Percentiles rank a stretch among this genome's conserved stretches.
Evolutionary conservation across 305 asterid species (phyloP).

Genomic region (Rubia peregrina): DNA sequence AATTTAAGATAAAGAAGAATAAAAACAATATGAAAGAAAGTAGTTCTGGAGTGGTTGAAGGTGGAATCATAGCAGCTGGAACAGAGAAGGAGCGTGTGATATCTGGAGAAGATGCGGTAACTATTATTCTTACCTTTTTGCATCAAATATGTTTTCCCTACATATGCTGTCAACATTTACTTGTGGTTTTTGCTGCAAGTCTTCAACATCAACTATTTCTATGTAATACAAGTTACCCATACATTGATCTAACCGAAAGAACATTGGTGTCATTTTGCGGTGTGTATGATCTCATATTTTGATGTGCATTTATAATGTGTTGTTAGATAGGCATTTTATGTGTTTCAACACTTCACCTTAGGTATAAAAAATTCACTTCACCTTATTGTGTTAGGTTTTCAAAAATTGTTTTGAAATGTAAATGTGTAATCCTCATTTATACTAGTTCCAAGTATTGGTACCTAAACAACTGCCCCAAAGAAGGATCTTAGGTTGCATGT

Average conservation of each 20-base stretch:
- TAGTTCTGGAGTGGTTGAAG: constrained; percentile 31
- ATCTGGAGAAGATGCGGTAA: constrained; percentile 57
- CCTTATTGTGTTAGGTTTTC: neutral
- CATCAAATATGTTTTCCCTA: neutral
- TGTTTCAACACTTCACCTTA: no score
- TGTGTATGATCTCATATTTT: no score
- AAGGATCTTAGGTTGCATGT: neutral
- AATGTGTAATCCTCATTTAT: neutral
- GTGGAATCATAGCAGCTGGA: constrained; percentile 50
- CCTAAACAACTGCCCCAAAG: neutral
- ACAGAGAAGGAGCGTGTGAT: constrained; percentile 44
- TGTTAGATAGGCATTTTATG: no score
- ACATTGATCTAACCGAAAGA: neutral
- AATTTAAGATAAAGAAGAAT: constrained; percentile 58
- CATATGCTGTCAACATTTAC: neutral
- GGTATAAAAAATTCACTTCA: no score
- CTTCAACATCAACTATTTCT: neutral
- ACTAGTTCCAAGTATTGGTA: neutral
- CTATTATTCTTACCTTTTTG: neutral
- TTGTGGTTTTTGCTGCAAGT: neutral
- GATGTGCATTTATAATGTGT: no score
- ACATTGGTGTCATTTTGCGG: no score
- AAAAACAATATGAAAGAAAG: constrained; percentile 38
- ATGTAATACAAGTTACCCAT: neutral
- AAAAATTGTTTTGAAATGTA: neutral